Conservation (phyloP, 495 filamentous ascomycete species). For the Melanomma pulvis-pyrius region DNA sequence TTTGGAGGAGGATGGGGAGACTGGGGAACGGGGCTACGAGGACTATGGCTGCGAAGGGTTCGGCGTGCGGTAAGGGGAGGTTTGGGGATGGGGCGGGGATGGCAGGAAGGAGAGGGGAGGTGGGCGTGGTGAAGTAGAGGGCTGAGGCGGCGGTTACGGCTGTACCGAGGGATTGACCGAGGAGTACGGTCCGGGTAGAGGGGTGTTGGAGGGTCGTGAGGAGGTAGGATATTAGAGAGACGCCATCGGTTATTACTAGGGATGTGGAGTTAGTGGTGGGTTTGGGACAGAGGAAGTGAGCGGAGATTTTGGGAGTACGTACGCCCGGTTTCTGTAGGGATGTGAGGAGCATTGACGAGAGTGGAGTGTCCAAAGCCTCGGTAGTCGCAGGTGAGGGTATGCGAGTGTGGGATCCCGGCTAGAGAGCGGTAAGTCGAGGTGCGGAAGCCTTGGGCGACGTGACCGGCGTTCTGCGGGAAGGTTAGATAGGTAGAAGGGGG, state of each 20-base stretch:
- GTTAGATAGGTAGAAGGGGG: background rate
- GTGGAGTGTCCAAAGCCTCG: slow-evolving; percentile 85
- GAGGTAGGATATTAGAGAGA: slow-evolving; percentile 71
- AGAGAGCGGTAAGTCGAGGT: slow-evolving; percentile 56
- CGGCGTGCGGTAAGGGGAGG: slow-evolving; percentile 35
- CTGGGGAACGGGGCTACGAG: slow-evolving; percentile 78
- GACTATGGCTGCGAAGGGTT: slow-evolving; percentile 70
- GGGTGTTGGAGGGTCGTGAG: slow-evolving; percentile 65
- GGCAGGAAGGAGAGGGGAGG: slow-evolving; percentile 13
- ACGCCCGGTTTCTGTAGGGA: slow-evolving; percentile 77
- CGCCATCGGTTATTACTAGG: slow-evolving; percentile 81
- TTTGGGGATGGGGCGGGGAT: background rate
- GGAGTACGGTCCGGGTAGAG: slow-evolving; percentile 70
- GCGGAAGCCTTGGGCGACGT: slow-evolving; percentile 56
- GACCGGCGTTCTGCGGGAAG: slow-evolving; percentile 49
- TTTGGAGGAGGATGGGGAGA: slow-evolving; percentile 68
- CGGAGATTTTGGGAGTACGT: too few relatives aligned
- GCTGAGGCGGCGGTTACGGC: slow-evolving; percentile 74
- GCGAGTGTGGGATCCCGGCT: slow-evolving; percentile 56
- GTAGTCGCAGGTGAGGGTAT: slow-evolving; percentile 80
- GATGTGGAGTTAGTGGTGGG: too few relatives aligned
- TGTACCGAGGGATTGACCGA: slow-evolving; percentile 91
- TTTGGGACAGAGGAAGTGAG: too few relatives aligned
- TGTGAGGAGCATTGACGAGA: slow-evolving; percentile 50
- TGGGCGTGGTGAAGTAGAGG: slow-evolving; percentile 62